Evolutionary conservation across 2,329 filamentous ascomycete genomes (phyloP).

Genomic region (Penicillium sp.): DNA sequence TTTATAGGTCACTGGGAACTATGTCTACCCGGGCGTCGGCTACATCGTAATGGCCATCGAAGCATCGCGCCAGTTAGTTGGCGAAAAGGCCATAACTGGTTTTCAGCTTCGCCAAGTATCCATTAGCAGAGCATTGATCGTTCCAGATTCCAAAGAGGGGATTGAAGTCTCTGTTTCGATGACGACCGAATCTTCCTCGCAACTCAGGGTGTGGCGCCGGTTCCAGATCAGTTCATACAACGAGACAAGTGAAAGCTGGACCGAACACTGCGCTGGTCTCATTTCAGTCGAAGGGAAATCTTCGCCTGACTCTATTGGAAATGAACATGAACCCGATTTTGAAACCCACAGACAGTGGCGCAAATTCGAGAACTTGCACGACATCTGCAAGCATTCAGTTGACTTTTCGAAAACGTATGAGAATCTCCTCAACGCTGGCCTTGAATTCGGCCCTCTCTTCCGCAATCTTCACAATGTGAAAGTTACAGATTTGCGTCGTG

Average conservation of each 20-base stretch:
- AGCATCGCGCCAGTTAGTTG: conserved; percentile 29
- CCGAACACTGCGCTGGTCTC: conserved; percentile 40
- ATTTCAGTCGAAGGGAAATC: conserved; percentile 28
- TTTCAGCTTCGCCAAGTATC: conserved; percentile 29
- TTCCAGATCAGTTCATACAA: conserved; percentile 39
- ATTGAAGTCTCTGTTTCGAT: conserved; percentile 35
- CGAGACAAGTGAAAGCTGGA: conserved; percentile 34
- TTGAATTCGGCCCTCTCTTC: conserved; percentile 37
- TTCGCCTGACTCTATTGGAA: conserved; percentile 3
- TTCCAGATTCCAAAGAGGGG: conserved; percentile 37
- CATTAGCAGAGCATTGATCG: conserved; percentile 33
- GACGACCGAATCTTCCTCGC: conserved; percentile 25
- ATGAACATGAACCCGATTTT: conserved; percentile 14
- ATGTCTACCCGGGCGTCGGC: conserved; percentile 34
- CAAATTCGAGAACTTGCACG: conserved; percentile 11
- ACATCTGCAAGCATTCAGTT: conserved; percentile 27
- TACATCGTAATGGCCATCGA: conserved; percentile 37
- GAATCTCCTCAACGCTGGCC: conserved; percentile 31
- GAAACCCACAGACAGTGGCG: conserved; percentile 20
- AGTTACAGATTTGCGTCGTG: conserved; percentile 19
- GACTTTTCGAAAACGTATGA: conserved; percentile 31
- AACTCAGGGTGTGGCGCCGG: conserved; percentile 29
- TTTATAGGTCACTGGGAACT: conserved; percentile 21
- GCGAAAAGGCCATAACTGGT: conserved; percentile 11
- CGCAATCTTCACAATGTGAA: conserved; percentile 32